Evolutionary conservation across 257 asterid species (phyloP).

Genomic region (Craterostigma plantagineum): DNA sequence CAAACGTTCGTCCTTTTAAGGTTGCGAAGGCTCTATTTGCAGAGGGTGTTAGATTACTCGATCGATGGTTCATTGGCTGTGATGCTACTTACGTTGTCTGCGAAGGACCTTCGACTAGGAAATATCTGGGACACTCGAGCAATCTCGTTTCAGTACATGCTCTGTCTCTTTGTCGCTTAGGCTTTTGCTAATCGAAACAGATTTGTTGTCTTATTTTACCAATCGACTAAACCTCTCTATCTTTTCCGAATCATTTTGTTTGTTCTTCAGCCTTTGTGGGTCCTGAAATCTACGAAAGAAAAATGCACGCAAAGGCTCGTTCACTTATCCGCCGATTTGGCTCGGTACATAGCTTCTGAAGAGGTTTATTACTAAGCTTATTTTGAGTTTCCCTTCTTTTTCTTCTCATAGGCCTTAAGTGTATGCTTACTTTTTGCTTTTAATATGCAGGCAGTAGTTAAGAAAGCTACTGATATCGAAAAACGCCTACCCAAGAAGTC

Average conservation of each 20-base stretch:
- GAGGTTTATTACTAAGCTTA: too few relatives aligned
- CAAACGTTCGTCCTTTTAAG: conserved; percentile 16
- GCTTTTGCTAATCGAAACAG: not conserved
- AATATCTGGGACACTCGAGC: conserved; percentile 69
- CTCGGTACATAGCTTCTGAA: conserved; percentile 29
- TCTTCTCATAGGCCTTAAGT: not conserved
- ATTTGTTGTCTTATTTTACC: not conserved
- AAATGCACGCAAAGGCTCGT: conserved; percentile 61
- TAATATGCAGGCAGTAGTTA: not conserved
- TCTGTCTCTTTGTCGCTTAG: not conserved
- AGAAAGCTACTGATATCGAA: too few relatives aligned
- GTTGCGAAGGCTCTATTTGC: conserved; percentile 49
- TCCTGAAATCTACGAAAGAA: conserved; percentile 69
- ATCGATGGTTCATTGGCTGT: conserved; percentile 78
- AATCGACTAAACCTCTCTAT: not conserved
- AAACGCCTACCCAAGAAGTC: not conserved
- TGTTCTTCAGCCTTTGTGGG: conserved; percentile 65
- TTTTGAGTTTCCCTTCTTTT: conserved; percentile 4
- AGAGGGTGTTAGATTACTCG: conserved; percentile 54
- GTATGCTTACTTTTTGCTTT: not conserved
- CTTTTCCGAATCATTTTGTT: conserved; percentile 11
- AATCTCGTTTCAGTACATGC: conserved; percentile 68
- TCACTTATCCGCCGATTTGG: conserved; percentile 77
- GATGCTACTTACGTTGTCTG: conserved; percentile 70
- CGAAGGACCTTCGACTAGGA: conserved; percentile 59